Conservation (phyloP, 2,329 filamentous ascomycete species). For the Aspergillus neoniger region DNA sequence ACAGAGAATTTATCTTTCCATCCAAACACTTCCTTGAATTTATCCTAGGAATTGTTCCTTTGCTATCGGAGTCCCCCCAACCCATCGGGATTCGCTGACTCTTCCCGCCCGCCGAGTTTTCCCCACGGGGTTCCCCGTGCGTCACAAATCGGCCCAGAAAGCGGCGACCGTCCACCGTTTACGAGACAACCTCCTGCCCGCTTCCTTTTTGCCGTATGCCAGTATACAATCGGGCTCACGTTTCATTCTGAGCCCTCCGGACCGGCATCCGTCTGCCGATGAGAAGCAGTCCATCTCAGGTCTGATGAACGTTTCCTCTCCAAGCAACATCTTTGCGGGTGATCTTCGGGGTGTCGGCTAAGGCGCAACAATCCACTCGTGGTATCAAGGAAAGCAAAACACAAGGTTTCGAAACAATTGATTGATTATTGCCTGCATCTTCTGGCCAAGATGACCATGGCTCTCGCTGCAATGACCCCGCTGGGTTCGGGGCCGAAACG, state of each 20-base stretch:
- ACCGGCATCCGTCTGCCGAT: not conserved
- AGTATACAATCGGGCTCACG: not conserved
- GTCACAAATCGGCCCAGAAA: not conserved
- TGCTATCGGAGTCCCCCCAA: not conserved
- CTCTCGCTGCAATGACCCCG: slow-evolving; percentile 24
- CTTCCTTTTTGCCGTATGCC: slow-evolving; percentile 6
- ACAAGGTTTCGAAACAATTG: not conserved
- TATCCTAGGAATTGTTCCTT: not conserved
- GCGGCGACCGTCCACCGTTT: not conserved
- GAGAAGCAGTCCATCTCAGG: not conserved
- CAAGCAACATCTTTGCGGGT: slow-evolving; percentile 9
- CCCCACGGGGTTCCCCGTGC: slow-evolving; percentile 9
- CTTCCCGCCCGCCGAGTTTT: slow-evolving; percentile 3
- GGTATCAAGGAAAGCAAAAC: not conserved
- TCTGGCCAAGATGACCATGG: slow-evolving; percentile 24
- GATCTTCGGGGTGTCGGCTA: slow-evolving; percentile 19
- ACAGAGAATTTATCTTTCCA: not conserved
- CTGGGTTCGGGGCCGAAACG: slow-evolving; percentile 16
- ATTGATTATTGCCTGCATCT: not conserved
- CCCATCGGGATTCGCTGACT: not conserved
- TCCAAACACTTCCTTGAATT: not conserved
- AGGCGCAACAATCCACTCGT: slow-evolving; percentile 2
- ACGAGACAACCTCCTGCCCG: not conserved
- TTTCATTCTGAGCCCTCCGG: not conserved
- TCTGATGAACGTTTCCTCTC: slow-evolving; percentile 16